These are phyloP conservation scores for Chamaecyparis obtusa DNA, from an alignment of 75 land plant species.

Conservation along the genomic window DNA sequence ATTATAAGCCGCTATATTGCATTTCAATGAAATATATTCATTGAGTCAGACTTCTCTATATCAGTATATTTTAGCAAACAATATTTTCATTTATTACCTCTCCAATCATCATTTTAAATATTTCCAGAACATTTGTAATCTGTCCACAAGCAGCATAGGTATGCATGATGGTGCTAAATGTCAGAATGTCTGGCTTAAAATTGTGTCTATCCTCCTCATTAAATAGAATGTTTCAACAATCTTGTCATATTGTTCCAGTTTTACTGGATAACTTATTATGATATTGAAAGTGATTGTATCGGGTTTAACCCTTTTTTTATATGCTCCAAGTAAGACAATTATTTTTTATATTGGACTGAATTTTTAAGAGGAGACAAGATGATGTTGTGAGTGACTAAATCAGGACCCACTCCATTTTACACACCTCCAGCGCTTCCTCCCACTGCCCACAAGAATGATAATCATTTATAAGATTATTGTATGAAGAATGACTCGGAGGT, in stretches of 20 bases:
- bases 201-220: slow-evolving; percentile 62
- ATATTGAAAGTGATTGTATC: slow-evolving; percentile 81
- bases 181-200: slow-evolving; percentile 75
- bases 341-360: slow-evolving; percentile 73
- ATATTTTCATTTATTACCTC: slow-evolving; percentile 81
- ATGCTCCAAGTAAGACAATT: slow-evolving; percentile 70
- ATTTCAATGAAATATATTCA: slow-evolving; percentile 60
- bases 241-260: slow-evolving; percentile 60
- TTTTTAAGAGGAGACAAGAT: slow-evolving; percentile 78
- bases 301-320: slow-evolving; percentile 59
- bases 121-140: slow-evolving; percentile 56
- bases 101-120: slow-evolving; percentile 80
- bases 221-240: slow-evolving; percentile 66
- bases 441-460: slow-evolving; percentile 85
- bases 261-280: slow-evolving; percentile 68
- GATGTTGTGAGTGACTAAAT: slow-evolving; percentile 90
- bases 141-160: slow-evolving; percentile 79
- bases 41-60: slow-evolving; percentile 55
- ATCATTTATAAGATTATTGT: slow-evolving; percentile 90
- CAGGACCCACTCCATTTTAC: slow-evolving; percentile 95
- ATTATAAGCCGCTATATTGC: slow-evolving; percentile 77
- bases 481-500: slow-evolving; percentile 84
- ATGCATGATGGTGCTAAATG: slow-evolving; percentile 78
- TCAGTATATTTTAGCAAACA: slow-evolving; percentile 75
- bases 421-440: slow-evolving; percentile 80